Base-by-base conservation (phyloP, 2,329 filamentous ascomycete species). In the Pyrenophora tritici-repentis region DNA sequence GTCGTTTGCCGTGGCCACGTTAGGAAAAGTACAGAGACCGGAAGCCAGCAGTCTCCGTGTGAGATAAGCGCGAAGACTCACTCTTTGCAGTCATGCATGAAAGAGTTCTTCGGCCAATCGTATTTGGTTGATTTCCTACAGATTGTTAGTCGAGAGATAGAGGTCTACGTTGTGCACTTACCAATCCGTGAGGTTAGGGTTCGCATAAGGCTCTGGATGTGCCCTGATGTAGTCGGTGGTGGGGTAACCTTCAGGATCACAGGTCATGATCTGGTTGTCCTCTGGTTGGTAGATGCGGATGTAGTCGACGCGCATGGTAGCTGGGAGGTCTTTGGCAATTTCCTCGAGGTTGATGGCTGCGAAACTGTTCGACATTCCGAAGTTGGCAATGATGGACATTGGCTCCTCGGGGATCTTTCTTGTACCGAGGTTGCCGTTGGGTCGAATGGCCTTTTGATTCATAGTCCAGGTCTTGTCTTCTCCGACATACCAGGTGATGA, bases 371-470 rank as follows among this genome's bases (percentile, higher is more conserved):
- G 83, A 86, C 82, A 90, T 88, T 62, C 87, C 87, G 62, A 89
- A 82, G 65, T 90, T 90, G 74, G 85, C 79, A 60, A 89, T 78
- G 14, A 89, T 73, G 1, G 84, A 68, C 83, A 90, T 80, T 2
- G 87, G 87, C 65, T 90, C 87, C 58, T 84, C 75, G 0, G 86
- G 85, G 43, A 89, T 82, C 16, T 81, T 72, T 58, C 87, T 78
- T 59, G 86, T 83, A 6, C 85, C 86, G 49, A 90, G 74, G 64
- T 90, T 90, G 50, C 86, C 87, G 55, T 89, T 89, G 1, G 86
- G 83, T 4, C 86, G 82, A 13, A 88, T 74, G 2, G 86, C 78
- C 33, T 81, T 75, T 26, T 74, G 81, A 53, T 84, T 79, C 47
- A 89, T 71, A 32, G 83, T 86, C 83, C 84, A 89, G 2, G 83